A percentile compares a stretch with the other conserved stretches of the same genome.
These are phyloP conservation scores for Penicillium coprophilum DNA, from an alignment of 495 filamentous ascomycete species.

Conservation along the genomic window DNA sequence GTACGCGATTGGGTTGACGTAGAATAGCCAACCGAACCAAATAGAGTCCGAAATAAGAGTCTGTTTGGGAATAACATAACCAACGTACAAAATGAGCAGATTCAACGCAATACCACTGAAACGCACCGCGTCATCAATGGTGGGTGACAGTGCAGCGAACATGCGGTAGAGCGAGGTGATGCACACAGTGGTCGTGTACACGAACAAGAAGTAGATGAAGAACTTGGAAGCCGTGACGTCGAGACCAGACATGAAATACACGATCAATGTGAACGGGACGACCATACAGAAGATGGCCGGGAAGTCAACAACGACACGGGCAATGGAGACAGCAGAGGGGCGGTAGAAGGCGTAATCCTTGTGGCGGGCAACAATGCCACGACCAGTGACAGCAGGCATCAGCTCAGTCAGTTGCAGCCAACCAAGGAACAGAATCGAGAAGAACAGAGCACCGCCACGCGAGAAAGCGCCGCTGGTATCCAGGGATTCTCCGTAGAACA, in stretches of 20 bases:
- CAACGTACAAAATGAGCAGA: slow-evolving; percentile 71
- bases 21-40: slow-evolving; percentile 81
- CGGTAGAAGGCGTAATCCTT: slow-evolving; percentile 78
- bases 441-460: slow-evolving; percentile 68
- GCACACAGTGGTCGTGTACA: slow-evolving; percentile 66
- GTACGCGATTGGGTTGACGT: slow-evolving; percentile 74
- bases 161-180: slow-evolving; percentile 72
- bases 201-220: slow-evolving; percentile 70
- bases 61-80: slow-evolving; percentile 72
- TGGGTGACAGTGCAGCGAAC: slow-evolving; percentile 70
- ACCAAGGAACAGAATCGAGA: slow-evolving; percentile 72
- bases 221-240: slow-evolving; percentile 67
- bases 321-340: slow-evolving; percentile 69
- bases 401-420: slow-evolving; percentile 73
- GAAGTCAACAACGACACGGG: slow-evolving; percentile 66
- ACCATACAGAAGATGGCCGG: slow-evolving; percentile 65
- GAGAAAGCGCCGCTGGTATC: slow-evolving; percentile 68
- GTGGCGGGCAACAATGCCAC: slow-evolving; percentile 63
- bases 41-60: slow-evolving; percentile 61
- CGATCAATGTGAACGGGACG: slow-evolving; percentile 60
- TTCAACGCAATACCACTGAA: slow-evolving; percentile 70
- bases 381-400: slow-evolving; percentile 64
- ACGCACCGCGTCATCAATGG: slow-evolving; percentile 70
- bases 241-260: slow-evolving; percentile 69
- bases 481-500: slow-evolving; percentile 66